Evolutionary conservation across 257 asterid species (phyloP).

Genomic region (Fraxinus cuspidata): DNA sequence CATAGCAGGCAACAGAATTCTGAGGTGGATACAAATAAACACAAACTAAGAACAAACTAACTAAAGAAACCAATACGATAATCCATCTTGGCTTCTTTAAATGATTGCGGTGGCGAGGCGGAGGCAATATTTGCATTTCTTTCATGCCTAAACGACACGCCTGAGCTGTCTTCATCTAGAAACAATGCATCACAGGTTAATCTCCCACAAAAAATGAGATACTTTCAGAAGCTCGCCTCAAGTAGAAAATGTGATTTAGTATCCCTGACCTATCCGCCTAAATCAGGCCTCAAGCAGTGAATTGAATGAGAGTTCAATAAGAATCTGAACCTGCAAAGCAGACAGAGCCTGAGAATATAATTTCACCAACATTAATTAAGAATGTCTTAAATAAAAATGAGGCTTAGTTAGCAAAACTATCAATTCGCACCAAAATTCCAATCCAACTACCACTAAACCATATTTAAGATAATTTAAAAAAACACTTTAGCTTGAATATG

Average conservation of each 20-base stretch:
- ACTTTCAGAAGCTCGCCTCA: constrained; percentile 14
- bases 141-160: constrained; percentile 91
- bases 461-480: neutral
- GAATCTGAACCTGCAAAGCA: constrained; percentile 25
- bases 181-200: constrained; percentile 50
- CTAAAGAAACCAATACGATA: constrained; percentile 77
- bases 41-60: constrained; percentile 80
- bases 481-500: neutral
- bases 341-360: constrained; percentile 15
- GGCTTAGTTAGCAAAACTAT: constrained; percentile 12
- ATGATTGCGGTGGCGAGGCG: constrained; percentile 83
- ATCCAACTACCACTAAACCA: constrained; percentile 8
- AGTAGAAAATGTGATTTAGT: constrained; percentile 2
- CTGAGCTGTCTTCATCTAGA: constrained; percentile 83
- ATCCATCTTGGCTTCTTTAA: constrained; percentile 95
- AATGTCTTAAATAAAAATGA: neutral
- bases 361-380: neutral
- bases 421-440: neutral
- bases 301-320: constrained; percentile 3
- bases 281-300: constrained; percentile 9
- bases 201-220: constrained; percentile 12
- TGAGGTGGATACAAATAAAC: constrained; percentile 92
- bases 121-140: constrained; percentile 71
- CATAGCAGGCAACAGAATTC: constrained; percentile 76
- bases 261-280: constrained; percentile 7